Percentiles rank a stretch among this genome's conserved stretches.
phyloP scores from a whole-genome alignment of 768 basidiomycete species.

The Mycena metata region DNA sequence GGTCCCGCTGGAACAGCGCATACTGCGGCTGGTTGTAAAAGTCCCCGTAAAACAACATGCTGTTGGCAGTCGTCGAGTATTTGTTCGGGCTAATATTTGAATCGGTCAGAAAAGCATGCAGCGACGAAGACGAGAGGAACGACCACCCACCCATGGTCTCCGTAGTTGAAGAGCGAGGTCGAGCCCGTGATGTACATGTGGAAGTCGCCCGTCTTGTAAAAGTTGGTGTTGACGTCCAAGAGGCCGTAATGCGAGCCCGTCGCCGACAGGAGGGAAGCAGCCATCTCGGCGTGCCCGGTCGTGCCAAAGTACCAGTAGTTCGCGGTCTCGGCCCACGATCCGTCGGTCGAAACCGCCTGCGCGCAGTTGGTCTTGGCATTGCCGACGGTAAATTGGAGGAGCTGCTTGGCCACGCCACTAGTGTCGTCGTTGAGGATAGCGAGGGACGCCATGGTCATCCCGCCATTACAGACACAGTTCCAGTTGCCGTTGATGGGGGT shows the following conservation, averaged over 20 bases:
- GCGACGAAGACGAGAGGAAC: too few species aligned
- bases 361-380: slow-evolving; percentile 88
- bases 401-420: slow-evolving; percentile 75
- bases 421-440: slow-evolving; percentile 90
- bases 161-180: slow-evolving; percentile 86
- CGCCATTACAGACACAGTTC: slow-evolving; percentile 98
- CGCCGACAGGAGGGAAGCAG: slow-evolving; percentile 84
- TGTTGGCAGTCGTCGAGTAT: slow-evolving; percentile 93
- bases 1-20: slow-evolving; percentile 93
- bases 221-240: slow-evolving; percentile 75
- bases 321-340: slow-evolving; percentile 94
- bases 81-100: slow-evolving; percentile 79
- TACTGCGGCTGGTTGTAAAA: slow-evolving; percentile 80
- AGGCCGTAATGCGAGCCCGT: slow-evolving; percentile 89
- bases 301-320: slow-evolving; percentile 98
- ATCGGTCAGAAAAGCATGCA: too few species aligned
- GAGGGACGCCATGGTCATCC: slow-evolving; percentile 89
- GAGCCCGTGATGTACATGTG: slow-evolving; percentile 92
- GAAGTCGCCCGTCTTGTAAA: slow-evolving; percentile 81
- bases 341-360: slow-evolving; percentile 72
- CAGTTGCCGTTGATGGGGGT: slow-evolving; percentile 87
- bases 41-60: slow-evolving; percentile 82
- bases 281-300: slow-evolving; percentile 83
- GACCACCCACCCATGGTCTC: slow-evolving; percentile 71
- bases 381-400: slow-evolving; percentile 76